These are phyloP conservation scores for Elsinoe necatrix DNA, from an alignment of 2,329 filamentous ascomycete genomes.

Conservation along the genomic window DNA sequence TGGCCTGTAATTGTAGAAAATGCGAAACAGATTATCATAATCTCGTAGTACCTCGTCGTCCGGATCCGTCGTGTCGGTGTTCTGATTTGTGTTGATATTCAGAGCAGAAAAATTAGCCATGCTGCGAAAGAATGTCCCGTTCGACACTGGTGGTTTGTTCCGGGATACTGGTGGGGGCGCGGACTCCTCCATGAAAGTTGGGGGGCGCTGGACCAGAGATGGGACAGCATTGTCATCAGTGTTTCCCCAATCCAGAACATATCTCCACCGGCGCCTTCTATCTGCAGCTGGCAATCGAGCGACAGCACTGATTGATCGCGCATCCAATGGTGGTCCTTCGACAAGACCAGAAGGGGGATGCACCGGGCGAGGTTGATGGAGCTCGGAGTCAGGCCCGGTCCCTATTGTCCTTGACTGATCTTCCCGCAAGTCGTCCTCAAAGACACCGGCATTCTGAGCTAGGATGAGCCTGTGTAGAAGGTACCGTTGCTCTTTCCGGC, in stretches of 20 bases:
- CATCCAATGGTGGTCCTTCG: conserved; percentile 15
- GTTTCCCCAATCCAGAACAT: conserved; percentile 72
- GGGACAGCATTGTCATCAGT: conserved; percentile 66
- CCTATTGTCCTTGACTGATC: conserved; percentile 20
- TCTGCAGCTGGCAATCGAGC: conserved; percentile 19
- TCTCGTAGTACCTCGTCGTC: conserved; percentile 71
- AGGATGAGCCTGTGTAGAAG: conserved; percentile 80
- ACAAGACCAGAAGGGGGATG: neutral
- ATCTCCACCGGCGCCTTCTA: conserved; percentile 63
- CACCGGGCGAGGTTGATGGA: conserved; percentile 13
- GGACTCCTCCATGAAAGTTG: conserved; percentile 27
- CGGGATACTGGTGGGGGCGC: conserved; percentile 42
- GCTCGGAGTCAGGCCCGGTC: neutral
- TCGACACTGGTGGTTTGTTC: conserved; percentile 55
- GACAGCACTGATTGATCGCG: conserved; percentile 23
- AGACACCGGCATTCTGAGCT: conserved; percentile 86
- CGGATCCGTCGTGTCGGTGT: conserved; percentile 42
- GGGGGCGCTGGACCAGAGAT: conserved; percentile 63
- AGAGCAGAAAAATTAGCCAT: conserved; percentile 67
- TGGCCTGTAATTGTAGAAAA: conserved; percentile 91
- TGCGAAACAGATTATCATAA: conserved; percentile 91
- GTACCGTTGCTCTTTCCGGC: conserved; percentile 70
- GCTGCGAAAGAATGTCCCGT: conserved; percentile 72
- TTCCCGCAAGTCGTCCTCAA: conserved; percentile 68
- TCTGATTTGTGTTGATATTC: conserved; percentile 40